Evolutionary conservation across 2,329 filamentous ascomycete genomes (phyloP).

Genomic region (Xylaria hypoxylon): DNA sequence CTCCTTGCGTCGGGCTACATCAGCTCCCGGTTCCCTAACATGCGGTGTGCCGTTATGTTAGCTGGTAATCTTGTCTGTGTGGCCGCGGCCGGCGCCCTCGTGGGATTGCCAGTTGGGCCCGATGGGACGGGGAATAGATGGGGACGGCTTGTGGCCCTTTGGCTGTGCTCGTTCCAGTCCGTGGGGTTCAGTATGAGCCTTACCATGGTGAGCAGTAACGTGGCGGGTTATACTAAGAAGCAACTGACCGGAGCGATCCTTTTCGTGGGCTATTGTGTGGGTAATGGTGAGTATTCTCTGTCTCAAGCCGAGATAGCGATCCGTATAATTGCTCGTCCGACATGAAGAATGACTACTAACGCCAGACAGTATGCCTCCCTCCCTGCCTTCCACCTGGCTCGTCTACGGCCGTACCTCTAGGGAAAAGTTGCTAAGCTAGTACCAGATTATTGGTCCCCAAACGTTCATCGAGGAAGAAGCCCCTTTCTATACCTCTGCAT

Average conservation of each 20-base stretch:
- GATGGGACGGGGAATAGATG: slow-evolving; percentile 60
- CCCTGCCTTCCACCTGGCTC: background rate
- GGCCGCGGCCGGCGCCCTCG: slow-evolving; percentile 62
- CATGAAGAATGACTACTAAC: slow-evolving; percentile 19
- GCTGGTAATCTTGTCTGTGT: slow-evolving; percentile 67
- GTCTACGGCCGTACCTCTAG: too few species aligned
- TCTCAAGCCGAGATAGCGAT: background rate
- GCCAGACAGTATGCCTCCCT: slow-evolving; percentile 21
- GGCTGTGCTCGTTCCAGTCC: slow-evolving; percentile 57
- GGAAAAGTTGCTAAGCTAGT: slow-evolving; percentile 6
- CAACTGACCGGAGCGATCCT: slow-evolving; percentile 51
- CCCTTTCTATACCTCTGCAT: slow-evolving; percentile 62
- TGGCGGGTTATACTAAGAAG: slow-evolving; percentile 53
- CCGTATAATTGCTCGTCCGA: background rate
- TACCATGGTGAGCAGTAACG: slow-evolving; percentile 52
- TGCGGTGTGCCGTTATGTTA: slow-evolving; percentile 66
- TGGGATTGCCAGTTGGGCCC: slow-evolving; percentile 58
- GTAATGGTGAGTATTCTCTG: slow-evolving; percentile 37
- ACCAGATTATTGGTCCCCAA: slow-evolving; percentile 41
- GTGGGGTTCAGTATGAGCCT: slow-evolving; percentile 52
- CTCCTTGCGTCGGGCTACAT: slow-evolving; percentile 64
- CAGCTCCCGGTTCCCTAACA: slow-evolving; percentile 62
- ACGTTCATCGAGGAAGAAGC: slow-evolving; percentile 59
- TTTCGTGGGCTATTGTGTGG: slow-evolving; percentile 51
- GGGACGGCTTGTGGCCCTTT: slow-evolving; percentile 67